Conservation (phyloP, 1,139 yeast genomes). For the Yamadazyma jaroonii region DNA sequence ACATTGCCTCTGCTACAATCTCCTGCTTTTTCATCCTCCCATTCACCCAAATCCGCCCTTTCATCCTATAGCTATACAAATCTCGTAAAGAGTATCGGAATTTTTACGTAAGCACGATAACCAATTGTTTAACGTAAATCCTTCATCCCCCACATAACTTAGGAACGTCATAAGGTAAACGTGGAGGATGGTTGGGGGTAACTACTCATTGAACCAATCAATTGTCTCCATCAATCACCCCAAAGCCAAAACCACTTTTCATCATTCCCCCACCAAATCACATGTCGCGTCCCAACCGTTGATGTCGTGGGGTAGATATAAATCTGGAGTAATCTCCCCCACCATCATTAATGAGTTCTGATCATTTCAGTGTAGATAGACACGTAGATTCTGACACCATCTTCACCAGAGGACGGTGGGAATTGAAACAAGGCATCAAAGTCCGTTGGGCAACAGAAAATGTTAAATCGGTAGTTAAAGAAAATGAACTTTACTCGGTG, state of each 20-base stretch:
- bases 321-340: slow-evolving; percentile 1
- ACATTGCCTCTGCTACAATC: too few species aligned
- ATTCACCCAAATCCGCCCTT: too few species aligned
- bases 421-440: slow-evolving; percentile 23
- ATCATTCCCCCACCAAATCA: too few species aligned
- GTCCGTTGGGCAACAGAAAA: slow-evolving; percentile 31
- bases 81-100: slow-evolving; percentile 1
- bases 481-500: slow-evolving; percentile 19
- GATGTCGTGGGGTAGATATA: not conserved
- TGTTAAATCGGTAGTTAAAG: slow-evolving; percentile 18
- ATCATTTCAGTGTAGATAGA: slow-evolving; percentile 21
- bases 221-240: too few species aligned
- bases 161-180: too few species aligned
- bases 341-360: slow-evolving; percentile 10
- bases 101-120: not conserved
- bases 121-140: too few species aligned
- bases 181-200: too few species aligned
- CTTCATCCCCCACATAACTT: too few species aligned
- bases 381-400: slow-evolving; percentile 24
- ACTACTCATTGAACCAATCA: too few species aligned
- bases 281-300: too few species aligned
- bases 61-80: not conserved
- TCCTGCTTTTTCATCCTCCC: too few species aligned
- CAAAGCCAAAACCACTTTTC: too few species aligned
- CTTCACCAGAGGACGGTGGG: slow-evolving; percentile 29